Evolutionary conservation across 2,329 filamentous ascomycete species (phyloP).

Genomic region (Alternaria brassicicola): DNA sequence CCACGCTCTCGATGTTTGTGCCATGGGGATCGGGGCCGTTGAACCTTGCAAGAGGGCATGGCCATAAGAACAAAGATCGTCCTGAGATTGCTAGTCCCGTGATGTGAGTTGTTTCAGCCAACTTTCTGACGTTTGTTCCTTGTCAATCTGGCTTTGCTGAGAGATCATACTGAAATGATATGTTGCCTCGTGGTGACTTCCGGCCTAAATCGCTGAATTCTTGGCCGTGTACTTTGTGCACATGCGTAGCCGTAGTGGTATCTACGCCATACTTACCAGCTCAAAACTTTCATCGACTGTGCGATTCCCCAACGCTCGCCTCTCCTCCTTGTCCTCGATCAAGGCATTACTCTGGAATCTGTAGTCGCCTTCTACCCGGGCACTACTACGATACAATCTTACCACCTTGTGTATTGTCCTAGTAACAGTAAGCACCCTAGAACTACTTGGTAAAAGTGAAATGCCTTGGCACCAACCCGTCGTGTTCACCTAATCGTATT

Average conservation of each 20-base stretch:
- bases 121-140: background rate
- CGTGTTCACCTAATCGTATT: background rate
- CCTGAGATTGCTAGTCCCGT: background rate
- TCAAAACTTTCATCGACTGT: background rate
- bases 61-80: background rate
- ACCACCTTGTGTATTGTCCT: background rate
- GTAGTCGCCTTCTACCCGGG: background rate
- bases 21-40: background rate
- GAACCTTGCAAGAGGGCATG: background rate
- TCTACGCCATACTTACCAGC: background rate
- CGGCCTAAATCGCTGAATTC: too few species aligned
- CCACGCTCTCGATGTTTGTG: slow-evolving; percentile 5
- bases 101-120: background rate
- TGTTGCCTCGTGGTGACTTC: background rate
- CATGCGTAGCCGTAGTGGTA: too few species aligned
- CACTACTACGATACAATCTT: background rate
- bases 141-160: background rate
- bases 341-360: background rate
- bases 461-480: background rate
- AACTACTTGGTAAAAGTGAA: background rate
- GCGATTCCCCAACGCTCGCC: background rate
- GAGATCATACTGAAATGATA: background rate
- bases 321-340: background rate
- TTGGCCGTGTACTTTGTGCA: too few species aligned
- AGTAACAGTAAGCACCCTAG: background rate